Evolutionary conservation across 2,329 filamentous ascomycete species (phyloP).

Genomic region (Ophiostoma piceae): DNA sequence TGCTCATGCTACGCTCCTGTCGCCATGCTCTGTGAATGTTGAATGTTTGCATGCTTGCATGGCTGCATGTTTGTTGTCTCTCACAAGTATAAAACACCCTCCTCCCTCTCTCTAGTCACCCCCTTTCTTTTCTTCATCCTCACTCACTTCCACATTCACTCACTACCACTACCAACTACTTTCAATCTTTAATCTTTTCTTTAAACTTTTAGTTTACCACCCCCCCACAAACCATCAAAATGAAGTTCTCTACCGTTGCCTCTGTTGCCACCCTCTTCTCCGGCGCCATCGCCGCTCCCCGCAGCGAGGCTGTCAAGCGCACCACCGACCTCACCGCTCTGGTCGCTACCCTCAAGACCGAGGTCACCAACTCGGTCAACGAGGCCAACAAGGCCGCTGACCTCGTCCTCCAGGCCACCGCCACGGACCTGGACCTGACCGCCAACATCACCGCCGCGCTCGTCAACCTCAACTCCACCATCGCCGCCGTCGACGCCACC

Average conservation of each 20-base stretch:
- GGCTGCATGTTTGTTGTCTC: neutral
- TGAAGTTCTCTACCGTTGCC: conserved; percentile 26
- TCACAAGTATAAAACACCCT: neutral
- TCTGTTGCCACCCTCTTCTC: conserved; percentile 17
- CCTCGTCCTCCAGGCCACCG: neutral
- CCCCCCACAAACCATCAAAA: conserved; percentile 20
- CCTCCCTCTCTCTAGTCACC: neutral
- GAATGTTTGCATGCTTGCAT: neutral
- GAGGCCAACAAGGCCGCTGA: neutral
- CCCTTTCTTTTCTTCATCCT: conserved; percentile 18
- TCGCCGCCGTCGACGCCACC: neutral
- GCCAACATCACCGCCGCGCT: conserved; percentile 16
- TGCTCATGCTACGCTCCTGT: no score
- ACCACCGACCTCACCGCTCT: neutral
- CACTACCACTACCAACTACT: conserved; percentile 5
- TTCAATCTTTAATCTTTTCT: neutral
- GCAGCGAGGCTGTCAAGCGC: conserved; percentile 8
- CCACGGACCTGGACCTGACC: neutral
- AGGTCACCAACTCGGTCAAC: neutral
- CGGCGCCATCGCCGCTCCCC: conserved; percentile 23
- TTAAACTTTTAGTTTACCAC: neutral
- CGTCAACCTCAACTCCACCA: conserved; percentile 4
- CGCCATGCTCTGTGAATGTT: no score
- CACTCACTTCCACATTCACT: conserved; percentile 15
- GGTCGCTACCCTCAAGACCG: neutral